These are phyloP conservation scores for Lepidium campestre DNA, from an alignment of 441 rosid genomes.

Conservation along the genomic window DNA sequence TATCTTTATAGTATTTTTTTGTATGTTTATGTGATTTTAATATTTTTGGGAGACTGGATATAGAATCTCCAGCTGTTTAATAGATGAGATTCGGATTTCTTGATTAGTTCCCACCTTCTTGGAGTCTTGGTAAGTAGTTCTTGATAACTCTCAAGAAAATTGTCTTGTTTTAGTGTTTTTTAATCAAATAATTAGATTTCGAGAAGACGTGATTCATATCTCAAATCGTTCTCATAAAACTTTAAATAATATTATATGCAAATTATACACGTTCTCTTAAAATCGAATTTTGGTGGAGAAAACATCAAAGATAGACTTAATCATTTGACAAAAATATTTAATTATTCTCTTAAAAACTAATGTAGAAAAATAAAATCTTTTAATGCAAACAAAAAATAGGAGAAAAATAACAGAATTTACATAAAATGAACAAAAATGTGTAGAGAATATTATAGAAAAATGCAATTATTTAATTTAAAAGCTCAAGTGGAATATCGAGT, in stretches of 20 bases:
- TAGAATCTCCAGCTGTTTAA: slow-evolving; percentile 20
- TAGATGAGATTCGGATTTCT: slow-evolving; percentile 9
- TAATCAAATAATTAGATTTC: too few relatives aligned
- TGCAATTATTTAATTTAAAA: neutral
- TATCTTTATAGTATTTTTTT: neutral
- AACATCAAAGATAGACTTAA: too few relatives aligned
- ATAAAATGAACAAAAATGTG: neutral
- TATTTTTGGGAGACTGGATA: neutral
- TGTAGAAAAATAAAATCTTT: too few relatives aligned
- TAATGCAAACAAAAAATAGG: too few relatives aligned
- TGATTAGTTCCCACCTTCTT: slow-evolving; percentile 21
- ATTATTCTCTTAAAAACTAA: neutral
- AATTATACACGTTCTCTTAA: too few relatives aligned
- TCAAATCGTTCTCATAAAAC: too few relatives aligned
- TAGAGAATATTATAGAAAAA: neutral
- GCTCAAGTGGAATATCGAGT: slow-evolving; percentile 22
- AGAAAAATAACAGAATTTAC: neutral
- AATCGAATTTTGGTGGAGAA: too few relatives aligned
- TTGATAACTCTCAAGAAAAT: too few relatives aligned
- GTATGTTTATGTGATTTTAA: neutral
- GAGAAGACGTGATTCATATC: too few relatives aligned
- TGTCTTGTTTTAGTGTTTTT: too few relatives aligned
- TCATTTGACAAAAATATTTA: too few relatives aligned
- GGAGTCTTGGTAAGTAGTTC: slow-evolving; percentile 3
- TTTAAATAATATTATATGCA: too few relatives aligned